Conservation (phyloP, 345 rosid species). For the Melaleuca quinquenervia region DNA sequence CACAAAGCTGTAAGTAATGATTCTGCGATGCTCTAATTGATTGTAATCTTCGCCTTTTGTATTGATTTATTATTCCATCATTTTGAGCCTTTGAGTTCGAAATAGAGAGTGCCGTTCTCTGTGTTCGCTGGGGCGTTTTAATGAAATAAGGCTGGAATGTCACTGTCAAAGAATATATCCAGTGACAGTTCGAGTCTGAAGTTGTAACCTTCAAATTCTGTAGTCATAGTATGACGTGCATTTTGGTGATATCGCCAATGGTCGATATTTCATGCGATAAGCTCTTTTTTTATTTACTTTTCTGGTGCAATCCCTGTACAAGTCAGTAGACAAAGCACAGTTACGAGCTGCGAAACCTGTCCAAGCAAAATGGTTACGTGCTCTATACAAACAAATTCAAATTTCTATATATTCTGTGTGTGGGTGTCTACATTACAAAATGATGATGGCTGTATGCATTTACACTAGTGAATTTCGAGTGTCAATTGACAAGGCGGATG, state of each 20-base stretch:
- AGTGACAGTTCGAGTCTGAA: background rate
- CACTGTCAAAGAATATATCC: background rate
- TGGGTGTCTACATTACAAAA: background rate
- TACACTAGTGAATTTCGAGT: background rate
- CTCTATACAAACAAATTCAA: background rate
- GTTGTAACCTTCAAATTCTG: background rate
- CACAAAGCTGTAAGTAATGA: conserved; percentile 71
- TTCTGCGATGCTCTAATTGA: background rate
- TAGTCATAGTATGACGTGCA: background rate
- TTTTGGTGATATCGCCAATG: background rate
- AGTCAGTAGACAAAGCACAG: background rate
- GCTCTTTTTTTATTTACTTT: background rate
- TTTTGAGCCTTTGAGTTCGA: no score
- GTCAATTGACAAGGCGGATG: background rate
- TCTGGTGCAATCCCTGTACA: background rate
- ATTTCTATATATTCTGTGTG: background rate
- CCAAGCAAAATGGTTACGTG: background rate
- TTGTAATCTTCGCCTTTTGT: background rate
- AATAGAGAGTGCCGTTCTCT: background rate
- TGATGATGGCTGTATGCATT: background rate
- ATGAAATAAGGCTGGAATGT: background rate
- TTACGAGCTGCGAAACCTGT: background rate
- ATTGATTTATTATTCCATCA: no score
- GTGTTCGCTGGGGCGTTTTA: background rate
- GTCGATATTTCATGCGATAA: background rate